Evolutionary conservation across 1,284 basidiomycete species (phyloP).

Genomic region (Pulchroboletus neoregius): DNA sequence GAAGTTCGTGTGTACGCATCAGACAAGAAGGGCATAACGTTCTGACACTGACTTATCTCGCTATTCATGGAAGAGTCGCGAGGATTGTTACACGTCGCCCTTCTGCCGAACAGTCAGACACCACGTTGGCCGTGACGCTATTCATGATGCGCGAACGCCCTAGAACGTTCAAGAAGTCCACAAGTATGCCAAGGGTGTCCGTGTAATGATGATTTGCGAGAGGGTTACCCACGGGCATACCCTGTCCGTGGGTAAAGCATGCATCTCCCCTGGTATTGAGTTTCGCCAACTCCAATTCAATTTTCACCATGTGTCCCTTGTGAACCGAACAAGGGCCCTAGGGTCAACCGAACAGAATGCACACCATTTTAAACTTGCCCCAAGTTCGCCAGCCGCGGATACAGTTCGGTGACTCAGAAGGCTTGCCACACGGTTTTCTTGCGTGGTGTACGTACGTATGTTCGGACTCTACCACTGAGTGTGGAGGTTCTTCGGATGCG

Average conservation of each 20-base stretch:
- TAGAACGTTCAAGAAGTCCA: not conserved
- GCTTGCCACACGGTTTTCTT: not conserved
- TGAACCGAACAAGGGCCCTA: too few relatives aligned
- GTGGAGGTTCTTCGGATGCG: too few relatives aligned
- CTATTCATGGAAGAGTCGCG: too few relatives aligned
- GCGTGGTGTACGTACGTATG: not conserved
- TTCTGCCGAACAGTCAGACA: not conserved
- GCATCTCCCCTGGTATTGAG: slow-evolving; percentile 11
- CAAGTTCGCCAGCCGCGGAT: not conserved
- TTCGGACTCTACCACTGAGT: not conserved
- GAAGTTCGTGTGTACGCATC: too few relatives aligned
- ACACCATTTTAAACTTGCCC: too few relatives aligned
- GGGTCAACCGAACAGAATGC: too few relatives aligned
- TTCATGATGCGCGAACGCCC: not conserved
- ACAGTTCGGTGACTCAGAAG: not conserved
- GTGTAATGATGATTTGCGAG: too few relatives aligned
- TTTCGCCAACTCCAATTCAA: slow-evolving; percentile 22
- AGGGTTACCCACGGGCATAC: not conserved
- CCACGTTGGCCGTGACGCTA: not conserved
- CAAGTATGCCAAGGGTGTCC: not conserved
- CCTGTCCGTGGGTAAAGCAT: not conserved
- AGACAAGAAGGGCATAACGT: too few relatives aligned
- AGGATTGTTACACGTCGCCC: too few relatives aligned
- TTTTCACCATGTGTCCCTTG: too few relatives aligned
- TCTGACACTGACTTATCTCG: too few relatives aligned